Percentiles rank a stretch among this genome's conserved stretches.
These are phyloP conservation scores for Leucocoprinus sp. DNA, from an alignment of 768 basidiomycete species.

Conservation along the genomic window DNA sequence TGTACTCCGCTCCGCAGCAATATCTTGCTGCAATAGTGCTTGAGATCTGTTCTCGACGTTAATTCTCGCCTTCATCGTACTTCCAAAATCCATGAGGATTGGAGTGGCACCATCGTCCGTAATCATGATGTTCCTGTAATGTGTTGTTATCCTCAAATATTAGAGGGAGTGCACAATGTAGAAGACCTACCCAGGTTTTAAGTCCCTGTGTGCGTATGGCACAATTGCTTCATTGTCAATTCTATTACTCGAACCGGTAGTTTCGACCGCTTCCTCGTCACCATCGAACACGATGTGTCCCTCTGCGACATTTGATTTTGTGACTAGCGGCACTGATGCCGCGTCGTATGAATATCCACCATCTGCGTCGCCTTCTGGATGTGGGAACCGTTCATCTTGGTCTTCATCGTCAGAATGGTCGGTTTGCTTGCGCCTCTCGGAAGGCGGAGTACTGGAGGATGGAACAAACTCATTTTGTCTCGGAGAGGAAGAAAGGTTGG, in stretches of 20 bases:
- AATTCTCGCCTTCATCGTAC: slow-evolving; percentile 79
- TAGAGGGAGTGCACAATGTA: background rate
- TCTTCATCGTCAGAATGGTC: slow-evolving; percentile 36
- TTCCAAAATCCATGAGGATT: slow-evolving; percentile 98
- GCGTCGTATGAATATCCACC: slow-evolving; percentile 66
- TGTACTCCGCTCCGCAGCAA: slow-evolving; percentile 95
- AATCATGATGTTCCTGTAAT: slow-evolving; percentile 86
- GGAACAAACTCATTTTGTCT: slow-evolving; percentile 2
- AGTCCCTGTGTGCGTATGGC: slow-evolving; percentile 93
- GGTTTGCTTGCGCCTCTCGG: slow-evolving; percentile 17
- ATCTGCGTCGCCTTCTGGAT: slow-evolving; percentile 67
- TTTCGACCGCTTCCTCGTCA: slow-evolving; percentile 58
- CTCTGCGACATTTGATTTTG: slow-evolving; percentile 40
- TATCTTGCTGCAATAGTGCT: slow-evolving; percentile 89
- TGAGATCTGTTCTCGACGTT: slow-evolving; percentile 74
- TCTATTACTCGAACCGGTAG: slow-evolving; percentile 23
- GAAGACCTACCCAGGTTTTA: slow-evolving; percentile 82
- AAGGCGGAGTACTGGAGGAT: slow-evolving; percentile 11
- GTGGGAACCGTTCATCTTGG: slow-evolving; percentile 64
- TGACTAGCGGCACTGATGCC: slow-evolving; percentile 50
- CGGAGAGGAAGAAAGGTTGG: slow-evolving; percentile 20
- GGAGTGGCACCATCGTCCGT: slow-evolving; percentile 82
- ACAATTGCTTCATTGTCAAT: slow-evolving; percentile 49
- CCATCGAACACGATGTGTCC: slow-evolving; percentile 70
- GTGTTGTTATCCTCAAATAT: background rate